phyloP scores from a whole-genome alignment of 2,329 filamentous ascomycete species.

The Alternaria conjuncta region DNA sequence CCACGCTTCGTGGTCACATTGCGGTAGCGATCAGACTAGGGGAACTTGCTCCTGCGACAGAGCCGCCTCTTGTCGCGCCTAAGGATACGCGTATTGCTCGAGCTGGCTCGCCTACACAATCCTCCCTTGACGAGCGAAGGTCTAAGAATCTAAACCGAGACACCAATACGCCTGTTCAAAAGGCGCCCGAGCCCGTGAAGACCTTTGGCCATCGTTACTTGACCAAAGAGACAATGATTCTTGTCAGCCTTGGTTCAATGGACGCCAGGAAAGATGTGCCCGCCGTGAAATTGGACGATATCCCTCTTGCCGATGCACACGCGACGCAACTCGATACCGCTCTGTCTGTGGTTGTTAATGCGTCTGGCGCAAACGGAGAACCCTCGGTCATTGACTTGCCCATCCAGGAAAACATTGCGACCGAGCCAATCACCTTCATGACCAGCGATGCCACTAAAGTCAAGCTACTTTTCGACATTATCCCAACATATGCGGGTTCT shows the following conservation, averaged over 20 bases:
- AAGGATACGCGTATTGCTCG: constrained; percentile 37
- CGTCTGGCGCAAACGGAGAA: constrained; percentile 83
- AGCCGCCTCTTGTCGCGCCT: constrained; percentile 31
- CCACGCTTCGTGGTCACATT: constrained; percentile 86
- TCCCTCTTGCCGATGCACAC: constrained; percentile 86
- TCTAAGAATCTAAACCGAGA: constrained; percentile 50
- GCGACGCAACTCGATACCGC: constrained; percentile 94
- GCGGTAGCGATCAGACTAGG: constrained; percentile 75
- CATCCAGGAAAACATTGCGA: constrained; percentile 90
- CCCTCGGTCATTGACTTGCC: constrained; percentile 90
- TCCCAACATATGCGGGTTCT: constrained; percentile 89
- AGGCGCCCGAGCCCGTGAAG: constrained; percentile 80
- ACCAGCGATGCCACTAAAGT: constrained; percentile 79
- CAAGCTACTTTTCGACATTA: constrained; percentile 90
- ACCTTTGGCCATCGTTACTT: constrained; percentile 96
- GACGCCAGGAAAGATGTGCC: constrained; percentile 83
- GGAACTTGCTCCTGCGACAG: constrained; percentile 56
- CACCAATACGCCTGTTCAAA: constrained; percentile 43
- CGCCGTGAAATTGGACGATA: constrained; percentile 84
- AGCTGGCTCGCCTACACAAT: constrained; percentile 58
- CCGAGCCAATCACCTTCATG: constrained; percentile 90
- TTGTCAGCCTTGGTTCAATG: constrained; percentile 94
- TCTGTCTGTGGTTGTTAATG: constrained; percentile 87
- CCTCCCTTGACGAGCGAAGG: constrained; percentile 62
- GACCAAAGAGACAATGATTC: constrained; percentile 83